Percentiles rank a stretch among this genome's conserved stretches.
These are phyloP conservation scores for Mycena belliarum DNA, from an alignment of 768 basidiomycete species.

Conservation along the genomic window DNA sequence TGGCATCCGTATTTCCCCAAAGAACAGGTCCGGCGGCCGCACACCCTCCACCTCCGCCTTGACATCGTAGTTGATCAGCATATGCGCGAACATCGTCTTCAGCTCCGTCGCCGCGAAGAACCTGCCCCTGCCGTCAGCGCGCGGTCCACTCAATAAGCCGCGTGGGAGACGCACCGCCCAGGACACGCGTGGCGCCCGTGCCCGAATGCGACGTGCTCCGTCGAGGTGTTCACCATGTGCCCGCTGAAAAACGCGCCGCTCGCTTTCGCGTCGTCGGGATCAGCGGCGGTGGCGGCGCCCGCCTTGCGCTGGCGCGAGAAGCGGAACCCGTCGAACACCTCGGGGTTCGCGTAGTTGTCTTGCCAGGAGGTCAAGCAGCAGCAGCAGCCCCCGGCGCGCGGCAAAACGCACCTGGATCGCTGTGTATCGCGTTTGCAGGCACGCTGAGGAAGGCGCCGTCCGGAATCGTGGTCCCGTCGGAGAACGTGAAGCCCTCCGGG, in stretches of 20 bases:
- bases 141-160: not conserved
- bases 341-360: not conserved
- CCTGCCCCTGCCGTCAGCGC: not conserved
- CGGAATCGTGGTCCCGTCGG: too few species aligned
- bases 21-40: not conserved
- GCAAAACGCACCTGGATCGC: too few species aligned
- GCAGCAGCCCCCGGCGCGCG: not conserved
- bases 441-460: too few species aligned
- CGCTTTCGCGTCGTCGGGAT: conserved; percentile 10
- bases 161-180: not conserved
- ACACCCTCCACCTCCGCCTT: not conserved
- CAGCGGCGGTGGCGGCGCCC: too few species aligned
- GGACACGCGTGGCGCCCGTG: conserved; percentile 28
- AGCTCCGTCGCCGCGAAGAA: not conserved
- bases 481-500: too few species aligned
- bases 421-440: too few species aligned
- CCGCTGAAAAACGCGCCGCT: conserved; percentile 20
- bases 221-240: conserved; percentile 23
- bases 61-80: not conserved
- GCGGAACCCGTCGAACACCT: conserved; percentile 19
- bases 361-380: not conserved
- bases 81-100: not conserved
- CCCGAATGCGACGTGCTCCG: conserved; percentile 12
- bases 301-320: conserved; percentile 28
- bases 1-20: too few species aligned